Evolutionary conservation across 208 protist genomes (phyloP).

Genomic region (Leptomonas pyrrhocoris): DNA sequence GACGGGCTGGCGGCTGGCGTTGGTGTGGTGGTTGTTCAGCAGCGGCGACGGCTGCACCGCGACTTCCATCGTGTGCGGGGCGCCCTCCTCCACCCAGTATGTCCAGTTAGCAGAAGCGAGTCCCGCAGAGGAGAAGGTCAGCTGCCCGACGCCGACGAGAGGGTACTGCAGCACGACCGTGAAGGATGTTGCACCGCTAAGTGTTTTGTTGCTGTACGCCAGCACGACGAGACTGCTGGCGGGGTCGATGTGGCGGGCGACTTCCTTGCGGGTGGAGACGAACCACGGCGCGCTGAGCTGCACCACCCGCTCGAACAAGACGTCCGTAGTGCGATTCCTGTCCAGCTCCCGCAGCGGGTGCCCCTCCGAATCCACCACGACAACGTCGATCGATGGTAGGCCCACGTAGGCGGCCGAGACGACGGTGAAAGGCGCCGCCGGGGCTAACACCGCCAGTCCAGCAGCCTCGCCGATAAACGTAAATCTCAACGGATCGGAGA

Average conservation of each 20-base stretch:
- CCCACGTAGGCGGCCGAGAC: constrained; percentile 20
- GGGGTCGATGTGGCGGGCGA: constrained; percentile 20
- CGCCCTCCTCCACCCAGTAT: constrained; percentile 43
- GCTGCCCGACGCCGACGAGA: constrained; percentile 34
- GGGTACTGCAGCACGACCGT: constrained; percentile 43
- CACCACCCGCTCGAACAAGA: constrained; percentile 32
- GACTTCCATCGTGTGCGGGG: constrained; percentile 27
- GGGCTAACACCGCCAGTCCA: constrained; percentile 14
- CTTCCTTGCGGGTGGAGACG: constrained; percentile 41
- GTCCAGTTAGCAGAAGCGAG: constrained; percentile 7
- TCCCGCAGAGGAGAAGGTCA: constrained; percentile 28
- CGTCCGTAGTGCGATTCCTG: neutral
- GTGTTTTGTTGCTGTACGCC: constrained; percentile 48
- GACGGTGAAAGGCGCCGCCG: constrained; percentile 2
- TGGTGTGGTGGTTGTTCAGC: constrained; percentile 24
- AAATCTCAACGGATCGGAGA: constrained; percentile 30
- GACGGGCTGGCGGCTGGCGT: constrained; percentile 32
- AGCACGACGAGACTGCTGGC: constrained; percentile 35
- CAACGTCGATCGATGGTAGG: constrained; percentile 27
- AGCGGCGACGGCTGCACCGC: constrained; percentile 31
- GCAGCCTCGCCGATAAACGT: constrained; percentile 43
- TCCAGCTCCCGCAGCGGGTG: constrained; percentile 46
- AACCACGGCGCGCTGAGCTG: constrained; percentile 33
- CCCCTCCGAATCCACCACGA: constrained; percentile 40
- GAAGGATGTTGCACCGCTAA: constrained; percentile 34